Percentiles rank a stretch among this genome's conserved stretches.
phyloP scores from a whole-genome alignment of 2,329 filamentous ascomycete species.

The Triangularia setosa region DNA sequence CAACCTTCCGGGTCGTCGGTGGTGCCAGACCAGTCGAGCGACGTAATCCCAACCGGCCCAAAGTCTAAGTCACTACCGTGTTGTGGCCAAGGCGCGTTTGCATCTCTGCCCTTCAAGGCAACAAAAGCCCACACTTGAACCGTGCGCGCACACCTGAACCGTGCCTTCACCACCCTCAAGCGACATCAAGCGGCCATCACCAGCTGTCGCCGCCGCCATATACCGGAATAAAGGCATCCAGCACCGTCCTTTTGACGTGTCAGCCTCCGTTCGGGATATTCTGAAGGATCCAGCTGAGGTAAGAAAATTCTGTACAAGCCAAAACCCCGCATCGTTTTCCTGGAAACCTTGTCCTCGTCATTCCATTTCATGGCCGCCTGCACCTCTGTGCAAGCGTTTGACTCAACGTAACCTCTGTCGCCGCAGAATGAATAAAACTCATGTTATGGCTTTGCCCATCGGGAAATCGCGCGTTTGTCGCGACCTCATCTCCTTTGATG shows the following conservation, averaged over 20 bases:
- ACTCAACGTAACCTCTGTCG: not conserved
- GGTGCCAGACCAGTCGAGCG: not conserved
- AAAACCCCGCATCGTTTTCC: conserved; percentile 1
- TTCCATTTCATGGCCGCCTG: not conserved
- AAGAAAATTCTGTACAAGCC: not conserved
- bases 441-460: not conserved
- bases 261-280: not conserved
- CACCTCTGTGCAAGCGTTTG: not conserved
- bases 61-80: conserved; percentile 1
- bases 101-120: not conserved
- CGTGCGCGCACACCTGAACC: conserved; percentile 5
- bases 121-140: conserved; percentile 9
- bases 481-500: not conserved
- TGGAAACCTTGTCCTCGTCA: not conserved
- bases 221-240: not conserved
- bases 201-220: not conserved
- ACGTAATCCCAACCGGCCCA: not conserved
- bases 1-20: not conserved
- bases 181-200: not conserved
- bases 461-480: not conserved
- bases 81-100: conserved; percentile 8
- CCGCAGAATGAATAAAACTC: not conserved
- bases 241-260: not conserved
- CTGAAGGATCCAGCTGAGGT: not conserved
- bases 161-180: conserved; percentile 6